Base-by-base conservation (phyloP, 306 rosid genomes). In the Dalbergia cochinchinensis region DNA sequence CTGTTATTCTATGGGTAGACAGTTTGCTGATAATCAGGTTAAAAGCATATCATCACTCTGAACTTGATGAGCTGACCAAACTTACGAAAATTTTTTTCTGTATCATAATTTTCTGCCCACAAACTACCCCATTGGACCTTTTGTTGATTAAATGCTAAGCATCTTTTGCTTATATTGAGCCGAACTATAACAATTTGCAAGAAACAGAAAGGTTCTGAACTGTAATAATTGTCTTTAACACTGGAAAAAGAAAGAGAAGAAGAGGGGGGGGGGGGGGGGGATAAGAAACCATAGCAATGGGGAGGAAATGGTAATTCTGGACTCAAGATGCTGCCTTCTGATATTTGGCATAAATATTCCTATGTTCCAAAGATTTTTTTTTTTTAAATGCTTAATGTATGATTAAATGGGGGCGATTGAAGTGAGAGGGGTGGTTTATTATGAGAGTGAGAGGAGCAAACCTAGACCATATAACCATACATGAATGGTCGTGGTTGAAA, bases 141-240 rank as follows among this genome's bases (percentile, higher is more conserved):
- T 31, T 68, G 76, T 58, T 65, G 58, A 65, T 57, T 55, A 20
- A 65, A 54, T 42, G 68, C 65, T 34, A 22, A 66, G 45, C 74
- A 14, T 74, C 14, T 65, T 3, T 3, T 65, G 34, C 59, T 44
- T 11, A 39, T 26, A 64, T 47, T 1, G 66, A 13, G 65, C 35
- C 31, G n/a, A 47, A 66, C 22, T 14, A 35, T 22, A 50, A 53
- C 73, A 67, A 59, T 45, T 18, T 11, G 3, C 67, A 60, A 20
- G 5, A 69, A 50, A 10, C 12, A 7, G 11, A 81, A 6, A 33
- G 77, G 35, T 61, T 13, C 22, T 15, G 34, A 82, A 71, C 63
- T 59, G 20, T 57, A 37, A 55, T 7, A 47, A 60, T 57, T 34
- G 57, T 20, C 26, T 8, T 42, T 45, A 37, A 15, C 51, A 15